Conservation (phyloP, 2,329 filamentous ascomycete genomes). For the Penicillium sp. region DNA sequence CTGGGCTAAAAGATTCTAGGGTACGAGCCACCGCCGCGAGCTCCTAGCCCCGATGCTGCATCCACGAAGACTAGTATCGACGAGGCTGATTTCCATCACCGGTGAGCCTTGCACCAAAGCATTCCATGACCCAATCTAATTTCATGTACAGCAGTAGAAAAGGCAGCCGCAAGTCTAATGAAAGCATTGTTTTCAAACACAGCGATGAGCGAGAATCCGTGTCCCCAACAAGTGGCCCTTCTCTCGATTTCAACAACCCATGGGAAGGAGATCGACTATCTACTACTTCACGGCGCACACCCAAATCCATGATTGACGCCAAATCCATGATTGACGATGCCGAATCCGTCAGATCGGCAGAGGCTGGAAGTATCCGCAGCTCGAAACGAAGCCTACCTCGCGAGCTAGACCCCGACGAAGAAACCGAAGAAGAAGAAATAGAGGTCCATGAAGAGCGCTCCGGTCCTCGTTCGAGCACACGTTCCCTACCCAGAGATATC, state of each 20-base stretch:
- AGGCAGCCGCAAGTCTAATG: slow-evolving; percentile 26
- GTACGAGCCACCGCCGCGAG: slow-evolving; percentile 26
- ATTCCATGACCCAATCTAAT: not conserved
- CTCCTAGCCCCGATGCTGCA: slow-evolving; percentile 26
- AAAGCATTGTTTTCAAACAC: slow-evolving; percentile 33
- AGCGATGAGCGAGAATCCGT: slow-evolving; percentile 38
- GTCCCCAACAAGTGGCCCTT: slow-evolving; percentile 33
- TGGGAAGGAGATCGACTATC: slow-evolving; percentile 9
- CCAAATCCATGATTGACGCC: slow-evolving; percentile 1
- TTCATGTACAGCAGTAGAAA: slow-evolving; percentile 3
- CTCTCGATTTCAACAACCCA: slow-evolving; percentile 13
- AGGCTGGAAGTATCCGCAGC: not conserved
- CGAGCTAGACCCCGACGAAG: slow-evolving; percentile 3
- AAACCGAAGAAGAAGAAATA: slow-evolving; percentile 6
- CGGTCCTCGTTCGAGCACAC: not conserved
- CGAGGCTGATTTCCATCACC: slow-evolving; percentile 54
- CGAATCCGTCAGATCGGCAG: not conserved
- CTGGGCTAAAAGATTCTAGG: slow-evolving; percentile 19
- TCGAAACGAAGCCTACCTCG: slow-evolving; percentile 1
- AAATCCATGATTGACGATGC: slow-evolving; percentile 5
- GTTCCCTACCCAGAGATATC: slow-evolving; percentile 40
- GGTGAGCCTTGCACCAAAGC: slow-evolving; percentile 33
- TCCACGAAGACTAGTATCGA: slow-evolving; percentile 39
- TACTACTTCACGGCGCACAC: slow-evolving; percentile 1
- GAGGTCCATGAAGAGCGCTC: slow-evolving; percentile 17